A percentile compares a stretch with the other conserved stretches of the same genome.
phyloP scores from a whole-genome alignment of 768 basidiomycete genomes.

The Tricholomella constricta region DNA sequence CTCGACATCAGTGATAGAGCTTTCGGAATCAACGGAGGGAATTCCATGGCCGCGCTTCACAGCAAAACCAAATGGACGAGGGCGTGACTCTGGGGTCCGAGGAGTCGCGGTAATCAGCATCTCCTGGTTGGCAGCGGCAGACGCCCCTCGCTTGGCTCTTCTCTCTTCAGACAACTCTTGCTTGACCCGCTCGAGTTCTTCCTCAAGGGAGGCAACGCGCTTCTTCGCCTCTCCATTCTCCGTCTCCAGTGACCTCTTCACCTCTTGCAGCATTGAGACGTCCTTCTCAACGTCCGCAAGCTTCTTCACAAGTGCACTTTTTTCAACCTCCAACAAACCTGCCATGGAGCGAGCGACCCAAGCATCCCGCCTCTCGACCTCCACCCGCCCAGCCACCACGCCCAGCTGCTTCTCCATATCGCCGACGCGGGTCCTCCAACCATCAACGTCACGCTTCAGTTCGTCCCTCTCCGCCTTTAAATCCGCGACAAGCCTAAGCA shows the following conservation, averaged over 20 bases:
- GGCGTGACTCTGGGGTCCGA: constrained; percentile 31
- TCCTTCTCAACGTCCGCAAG: constrained; percentile 39
- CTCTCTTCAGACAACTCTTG: constrained; percentile 32
- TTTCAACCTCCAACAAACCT: constrained; percentile 68
- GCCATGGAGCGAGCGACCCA: constrained; percentile 81
- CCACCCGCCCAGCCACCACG: constrained; percentile 67
- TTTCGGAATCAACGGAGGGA: constrained; percentile 64
- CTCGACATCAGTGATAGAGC: constrained; percentile 72
- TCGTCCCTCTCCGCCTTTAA: constrained; percentile 89
- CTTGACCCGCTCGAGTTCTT: constrained; percentile 44
- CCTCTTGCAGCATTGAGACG: constrained; percentile 27
- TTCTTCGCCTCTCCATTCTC: constrained; percentile 40
- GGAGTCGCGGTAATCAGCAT: constrained; percentile 50
- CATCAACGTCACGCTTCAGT: constrained; percentile 83
- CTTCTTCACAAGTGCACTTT: constrained; percentile 53
- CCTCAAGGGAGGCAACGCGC: constrained; percentile 46
- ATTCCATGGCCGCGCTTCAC: constrained; percentile 52
- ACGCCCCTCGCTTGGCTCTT: constrained; percentile 16
- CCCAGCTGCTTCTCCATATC: constrained; percentile 74
- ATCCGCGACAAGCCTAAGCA: constrained; percentile 73
- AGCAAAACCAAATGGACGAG: constrained; percentile 22
- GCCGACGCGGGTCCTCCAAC: constrained; percentile 77
- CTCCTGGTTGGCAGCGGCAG: constrained; percentile 24
- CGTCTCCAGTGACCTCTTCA: constrained; percentile 31
- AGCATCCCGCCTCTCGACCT: constrained; percentile 78